Evolutionary conservation across 2,329 filamentous ascomycete genomes (phyloP).

Genomic region (Exophiala phaeomuriformis): DNA sequence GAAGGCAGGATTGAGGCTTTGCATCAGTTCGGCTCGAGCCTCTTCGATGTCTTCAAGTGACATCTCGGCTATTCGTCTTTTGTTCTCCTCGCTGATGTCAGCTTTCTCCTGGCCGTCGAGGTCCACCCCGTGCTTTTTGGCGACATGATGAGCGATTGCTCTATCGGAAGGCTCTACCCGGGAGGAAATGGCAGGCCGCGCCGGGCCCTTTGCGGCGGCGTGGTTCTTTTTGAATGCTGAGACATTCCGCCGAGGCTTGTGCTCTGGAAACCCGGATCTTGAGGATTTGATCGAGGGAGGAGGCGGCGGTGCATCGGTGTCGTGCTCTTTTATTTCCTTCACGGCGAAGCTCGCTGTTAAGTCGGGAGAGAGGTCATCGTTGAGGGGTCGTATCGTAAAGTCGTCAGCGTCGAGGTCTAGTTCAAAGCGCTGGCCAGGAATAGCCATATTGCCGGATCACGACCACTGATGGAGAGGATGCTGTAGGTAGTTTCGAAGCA

Average conservation of each 20-base stretch:
- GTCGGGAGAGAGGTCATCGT: constrained; percentile 29
- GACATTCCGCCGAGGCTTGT: constrained; percentile 64
- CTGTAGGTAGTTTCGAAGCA: too few relatives aligned
- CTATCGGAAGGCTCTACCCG: constrained; percentile 22
- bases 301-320: constrained; percentile 37
- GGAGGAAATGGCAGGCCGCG: constrained; percentile 17
- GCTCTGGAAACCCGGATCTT: constrained; percentile 74
- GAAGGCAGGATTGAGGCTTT: constrained; percentile 65
- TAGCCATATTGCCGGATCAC: constrained; percentile 14
- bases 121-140: constrained; percentile 23
- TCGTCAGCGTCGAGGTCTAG: constrained; percentile 52
- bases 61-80: constrained; percentile 66
- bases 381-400: constrained; percentile 23
- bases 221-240: constrained; percentile 76
- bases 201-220: constrained; percentile 21
- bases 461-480: too few relatives aligned
- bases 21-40: constrained; percentile 72
- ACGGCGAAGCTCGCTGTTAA: constrained; percentile 43
- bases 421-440: constrained; percentile 52
- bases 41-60: constrained; percentile 70
- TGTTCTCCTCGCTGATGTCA: constrained; percentile 78
- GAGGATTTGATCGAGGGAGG: constrained; percentile 56
- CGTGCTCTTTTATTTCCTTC: constrained; percentile 72
- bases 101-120: constrained; percentile 52
- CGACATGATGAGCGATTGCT: constrained; percentile 22